These are phyloP conservation scores for Puccinia polysora DNA, from an alignment of 1,284 basidiomycete genomes.

Conservation along the genomic window DNA sequence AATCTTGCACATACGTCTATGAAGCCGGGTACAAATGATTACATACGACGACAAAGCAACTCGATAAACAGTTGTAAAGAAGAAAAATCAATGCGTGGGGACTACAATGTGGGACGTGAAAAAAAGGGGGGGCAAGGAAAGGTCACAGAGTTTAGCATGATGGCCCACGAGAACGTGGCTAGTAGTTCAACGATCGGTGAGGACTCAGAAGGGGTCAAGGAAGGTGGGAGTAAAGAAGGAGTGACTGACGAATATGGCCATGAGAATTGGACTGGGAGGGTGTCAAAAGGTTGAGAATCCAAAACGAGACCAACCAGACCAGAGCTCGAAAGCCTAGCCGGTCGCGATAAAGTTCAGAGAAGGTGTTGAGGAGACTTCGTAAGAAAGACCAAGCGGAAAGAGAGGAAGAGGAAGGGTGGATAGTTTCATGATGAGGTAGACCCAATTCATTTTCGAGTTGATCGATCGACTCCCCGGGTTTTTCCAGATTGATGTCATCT, in stretches of 20 bases:
- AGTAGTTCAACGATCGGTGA: background rate
- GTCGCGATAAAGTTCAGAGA: background rate
- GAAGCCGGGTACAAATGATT: too few species aligned
- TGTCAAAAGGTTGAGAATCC: conserved; percentile 37
- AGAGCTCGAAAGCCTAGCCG: conserved; percentile 2
- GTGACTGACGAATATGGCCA: conserved; percentile 38
- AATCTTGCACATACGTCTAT: too few species aligned
- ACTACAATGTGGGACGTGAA: too few species aligned
- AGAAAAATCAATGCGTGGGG: conserved; percentile 10
- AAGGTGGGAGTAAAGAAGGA: background rate
- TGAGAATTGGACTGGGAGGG: conserved; percentile 17
- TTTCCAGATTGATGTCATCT: conserved; percentile 1
- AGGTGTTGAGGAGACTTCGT: background rate
- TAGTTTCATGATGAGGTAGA: background rate
- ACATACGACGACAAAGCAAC: too few species aligned
- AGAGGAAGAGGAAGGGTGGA: background rate
- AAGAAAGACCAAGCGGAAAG: background rate
- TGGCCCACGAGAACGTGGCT: background rate
- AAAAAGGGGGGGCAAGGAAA: background rate
- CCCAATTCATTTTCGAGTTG: background rate
- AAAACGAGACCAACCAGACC: conserved; percentile 9
- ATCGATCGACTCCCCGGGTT: background rate
- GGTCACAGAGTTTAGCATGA: background rate
- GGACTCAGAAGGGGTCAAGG: background rate
- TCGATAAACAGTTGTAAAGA: too few species aligned